Percentiles rank a stretch among this genome's conserved stretches.
phyloP scores from a whole-genome alignment of 495 filamentous ascomycete genomes.

The Thermochaetoides thermophila region DNA sequence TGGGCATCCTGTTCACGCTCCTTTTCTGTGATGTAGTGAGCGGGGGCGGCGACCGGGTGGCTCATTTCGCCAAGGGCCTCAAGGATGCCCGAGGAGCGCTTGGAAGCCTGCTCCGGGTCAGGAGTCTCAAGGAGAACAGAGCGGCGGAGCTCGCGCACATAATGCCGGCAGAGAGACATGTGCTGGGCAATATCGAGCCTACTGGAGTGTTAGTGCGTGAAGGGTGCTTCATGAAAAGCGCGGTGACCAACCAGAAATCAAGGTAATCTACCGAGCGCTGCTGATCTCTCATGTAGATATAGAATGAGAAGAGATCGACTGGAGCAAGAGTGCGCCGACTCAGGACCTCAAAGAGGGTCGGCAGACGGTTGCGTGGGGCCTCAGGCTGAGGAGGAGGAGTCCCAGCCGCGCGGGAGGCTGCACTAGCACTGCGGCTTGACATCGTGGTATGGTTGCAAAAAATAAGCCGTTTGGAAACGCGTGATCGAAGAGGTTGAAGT shows the following conservation, averaged over 20 bases:
- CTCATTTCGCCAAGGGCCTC: constrained; percentile 56
- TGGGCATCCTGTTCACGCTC: constrained; percentile 65
- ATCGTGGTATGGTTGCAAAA: no score
- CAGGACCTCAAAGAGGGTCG: constrained; percentile 88
- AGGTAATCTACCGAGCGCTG: constrained; percentile 95
- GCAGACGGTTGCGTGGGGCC: constrained; percentile 60
- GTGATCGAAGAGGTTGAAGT: no score
- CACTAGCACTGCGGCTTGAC: no score
- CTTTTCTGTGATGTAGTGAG: constrained; percentile 35
- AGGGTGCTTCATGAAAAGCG: background rate
- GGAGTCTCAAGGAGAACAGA: constrained; percentile 89
- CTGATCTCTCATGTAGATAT: constrained; percentile 99
- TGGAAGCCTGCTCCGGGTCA: constrained; percentile 73
- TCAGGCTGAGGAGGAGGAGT: constrained; percentile 32
- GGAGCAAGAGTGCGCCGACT: constrained; percentile 81
- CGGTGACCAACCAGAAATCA: constrained; percentile 73
- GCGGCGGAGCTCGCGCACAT: constrained; percentile 85
- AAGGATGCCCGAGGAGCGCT: constrained; percentile 65
- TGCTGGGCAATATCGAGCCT: constrained; percentile 99
- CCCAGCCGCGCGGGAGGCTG: no score
- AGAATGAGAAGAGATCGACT: constrained; percentile 95
- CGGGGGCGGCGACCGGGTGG: constrained; percentile 38
- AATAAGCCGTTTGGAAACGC: no score
- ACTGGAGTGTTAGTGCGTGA: no score
- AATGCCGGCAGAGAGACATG: constrained; percentile 94